Conservation (phyloP, 768 basidiomycete species). For the Exidia glandulosa region DNA sequence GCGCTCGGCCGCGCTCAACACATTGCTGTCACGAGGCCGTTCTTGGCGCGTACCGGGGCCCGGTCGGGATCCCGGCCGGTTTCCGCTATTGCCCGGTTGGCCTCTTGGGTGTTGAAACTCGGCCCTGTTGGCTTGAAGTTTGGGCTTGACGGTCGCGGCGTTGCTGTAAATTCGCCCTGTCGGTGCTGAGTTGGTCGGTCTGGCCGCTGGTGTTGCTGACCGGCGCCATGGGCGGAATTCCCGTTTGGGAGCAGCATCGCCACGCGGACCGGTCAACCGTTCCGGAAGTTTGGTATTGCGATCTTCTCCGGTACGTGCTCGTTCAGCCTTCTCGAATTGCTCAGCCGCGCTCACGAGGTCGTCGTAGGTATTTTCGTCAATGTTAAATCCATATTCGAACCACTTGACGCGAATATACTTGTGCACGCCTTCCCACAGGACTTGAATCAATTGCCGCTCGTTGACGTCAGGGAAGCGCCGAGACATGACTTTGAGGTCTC, state of each 20-base stretch:
- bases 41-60: not conserved
- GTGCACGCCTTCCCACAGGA: slow-evolving; percentile 25
- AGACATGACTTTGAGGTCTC: slow-evolving; percentile 24
- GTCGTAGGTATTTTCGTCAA: slow-evolving; percentile 13
- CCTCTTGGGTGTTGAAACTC: no score
- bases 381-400: slow-evolving; percentile 20
- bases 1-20: not conserved
- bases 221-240: no score
- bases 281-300: no score
- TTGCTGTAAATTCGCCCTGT: no score
- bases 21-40: no score
- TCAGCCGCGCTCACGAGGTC: slow-evolving; percentile 20
- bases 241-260: no score
- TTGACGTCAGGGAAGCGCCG: slow-evolving; percentile 21
- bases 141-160: no score
- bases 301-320: not conserved
- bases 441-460: slow-evolving; percentile 18
- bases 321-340: slow-evolving; percentile 20
- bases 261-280: no score
- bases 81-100: no score
- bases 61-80: no score
- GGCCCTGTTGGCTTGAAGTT: no score
- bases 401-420: slow-evolving; percentile 17
- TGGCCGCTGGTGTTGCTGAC: not conserved
- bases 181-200: no score